Evolutionary conservation across 768 basidiomycete species (phyloP).

Genomic region (Mycena alexandri): DNA sequence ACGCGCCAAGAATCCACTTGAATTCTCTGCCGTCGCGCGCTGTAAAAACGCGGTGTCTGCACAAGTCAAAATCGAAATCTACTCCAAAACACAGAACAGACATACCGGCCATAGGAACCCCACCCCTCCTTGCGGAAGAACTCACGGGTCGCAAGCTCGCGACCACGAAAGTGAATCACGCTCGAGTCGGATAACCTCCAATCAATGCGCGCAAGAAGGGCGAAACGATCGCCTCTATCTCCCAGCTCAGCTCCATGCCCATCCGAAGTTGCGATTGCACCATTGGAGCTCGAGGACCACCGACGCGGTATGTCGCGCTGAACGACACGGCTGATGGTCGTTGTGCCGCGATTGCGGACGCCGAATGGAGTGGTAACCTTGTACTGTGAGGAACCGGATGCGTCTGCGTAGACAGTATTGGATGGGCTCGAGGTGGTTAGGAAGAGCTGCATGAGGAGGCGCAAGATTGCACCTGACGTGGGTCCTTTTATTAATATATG

Average conservation of each 20-base stretch:
- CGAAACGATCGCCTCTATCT: constrained; percentile 45
- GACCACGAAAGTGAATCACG: constrained; percentile 45
- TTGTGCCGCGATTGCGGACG: constrained; percentile 22
- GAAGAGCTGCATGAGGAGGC: constrained; percentile 40
- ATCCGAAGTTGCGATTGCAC: not conserved
- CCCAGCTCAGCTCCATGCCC: constrained; percentile 26
- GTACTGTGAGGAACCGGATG: constrained; percentile 41
- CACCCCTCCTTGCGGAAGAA: constrained; percentile 45
- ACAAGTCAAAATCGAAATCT: no score
- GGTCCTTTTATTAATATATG: no score
- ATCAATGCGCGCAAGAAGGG: constrained; percentile 49
- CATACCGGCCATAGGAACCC: constrained; percentile 41
- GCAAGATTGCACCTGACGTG: no score
- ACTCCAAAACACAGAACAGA: no score
- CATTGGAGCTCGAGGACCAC: not conserved
- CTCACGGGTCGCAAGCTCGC: constrained; percentile 40
- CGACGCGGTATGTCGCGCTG: constrained; percentile 14
- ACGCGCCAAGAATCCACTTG: constrained; percentile 46
- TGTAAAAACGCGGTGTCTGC: constrained; percentile 49
- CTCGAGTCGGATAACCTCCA: constrained; percentile 48
- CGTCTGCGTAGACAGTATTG: constrained; percentile 40
- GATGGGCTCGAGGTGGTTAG: constrained; percentile 36
- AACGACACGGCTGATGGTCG: constrained; percentile 25
- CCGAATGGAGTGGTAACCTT: constrained; percentile 42
- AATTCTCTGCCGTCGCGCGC: constrained; percentile 51